phyloP scores from a whole-genome alignment of 208 protist species.

The Trypanosoma cruzi region DNA sequence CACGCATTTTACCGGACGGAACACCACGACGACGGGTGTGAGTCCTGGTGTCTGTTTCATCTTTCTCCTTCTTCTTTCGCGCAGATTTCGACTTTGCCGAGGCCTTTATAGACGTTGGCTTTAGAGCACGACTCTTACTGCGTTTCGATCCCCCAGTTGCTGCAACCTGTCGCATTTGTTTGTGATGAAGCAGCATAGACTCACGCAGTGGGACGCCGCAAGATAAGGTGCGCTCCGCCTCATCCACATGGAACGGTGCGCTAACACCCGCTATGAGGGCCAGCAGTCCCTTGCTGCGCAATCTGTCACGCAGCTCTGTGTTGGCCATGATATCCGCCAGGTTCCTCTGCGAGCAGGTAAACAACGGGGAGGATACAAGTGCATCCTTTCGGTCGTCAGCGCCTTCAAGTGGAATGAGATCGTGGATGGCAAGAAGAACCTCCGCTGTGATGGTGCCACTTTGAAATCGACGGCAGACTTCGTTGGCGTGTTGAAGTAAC shows the following conservation, averaged over 20 bases:
- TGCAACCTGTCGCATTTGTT: background rate
- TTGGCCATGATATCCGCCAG: slow-evolving; percentile 23
- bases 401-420: slow-evolving; percentile 25
- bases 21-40: background rate
- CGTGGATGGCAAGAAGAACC: slow-evolving; percentile 43
- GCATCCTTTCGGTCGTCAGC: slow-evolving; percentile 1
- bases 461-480: slow-evolving; percentile 21
- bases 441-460: slow-evolving; percentile 35
- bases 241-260: background rate
- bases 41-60: background rate
- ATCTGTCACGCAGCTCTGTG: slow-evolving; percentile 23
- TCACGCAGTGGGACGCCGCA: slow-evolving; percentile 27
- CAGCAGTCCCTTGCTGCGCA: slow-evolving; percentile 29
- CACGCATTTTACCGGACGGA: background rate
- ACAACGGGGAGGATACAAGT: slow-evolving; percentile 20
- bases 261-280: slow-evolving; percentile 19
- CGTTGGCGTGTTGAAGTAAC: slow-evolving; percentile 17
- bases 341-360: slow-evolving; percentile 10
- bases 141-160: background rate
- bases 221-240: background rate
- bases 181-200: slow-evolving; percentile 26
- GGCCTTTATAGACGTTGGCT: slow-evolving; percentile 15
- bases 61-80: background rate
- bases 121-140: slow-evolving; percentile 14
- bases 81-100: slow-evolving; percentile 4